These are phyloP conservation scores for Solanum microdontum DNA, from an alignment of 257 asterid species.

Conservation along the genomic window DNA sequence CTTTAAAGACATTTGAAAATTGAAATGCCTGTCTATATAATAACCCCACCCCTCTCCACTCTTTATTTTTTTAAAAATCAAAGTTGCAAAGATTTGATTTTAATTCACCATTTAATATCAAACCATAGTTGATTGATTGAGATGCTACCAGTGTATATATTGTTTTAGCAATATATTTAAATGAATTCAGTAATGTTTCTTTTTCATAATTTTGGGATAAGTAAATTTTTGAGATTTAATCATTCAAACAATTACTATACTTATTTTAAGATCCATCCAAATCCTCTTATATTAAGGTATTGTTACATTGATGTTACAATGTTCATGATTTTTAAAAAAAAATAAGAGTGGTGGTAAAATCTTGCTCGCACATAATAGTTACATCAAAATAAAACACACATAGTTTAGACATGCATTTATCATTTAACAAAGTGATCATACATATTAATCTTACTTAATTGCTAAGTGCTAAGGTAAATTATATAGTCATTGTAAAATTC, in stretches of 20 bases:
- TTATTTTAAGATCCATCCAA: background rate
- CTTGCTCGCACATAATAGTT: background rate
- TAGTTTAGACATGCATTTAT: background rate
- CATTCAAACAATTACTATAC: background rate
- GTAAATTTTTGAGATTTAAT: background rate
- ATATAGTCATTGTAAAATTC: background rate
- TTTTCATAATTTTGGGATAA: background rate
- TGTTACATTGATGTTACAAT: background rate
- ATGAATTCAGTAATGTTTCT: background rate
- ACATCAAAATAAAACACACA: background rate
- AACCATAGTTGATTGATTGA: background rate
- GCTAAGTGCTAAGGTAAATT: background rate
- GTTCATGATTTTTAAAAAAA: background rate
- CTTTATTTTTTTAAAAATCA: rapidly evolving
- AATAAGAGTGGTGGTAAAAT: background rate
- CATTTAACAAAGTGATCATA: background rate
- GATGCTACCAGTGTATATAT: no score
- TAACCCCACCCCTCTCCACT: background rate
- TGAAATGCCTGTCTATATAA: background rate
- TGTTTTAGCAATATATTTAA: background rate
- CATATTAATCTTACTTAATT: background rate
- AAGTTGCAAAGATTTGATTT: background rate
- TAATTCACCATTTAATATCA: background rate
- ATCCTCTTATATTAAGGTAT: background rate
- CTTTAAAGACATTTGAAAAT: background rate